A percentile compares a stretch with the other conserved stretches of the same genome.
Conservation (phyloP, 1,284 basidiomycete species). For the Cystobasidium slooffiae region DNA sequence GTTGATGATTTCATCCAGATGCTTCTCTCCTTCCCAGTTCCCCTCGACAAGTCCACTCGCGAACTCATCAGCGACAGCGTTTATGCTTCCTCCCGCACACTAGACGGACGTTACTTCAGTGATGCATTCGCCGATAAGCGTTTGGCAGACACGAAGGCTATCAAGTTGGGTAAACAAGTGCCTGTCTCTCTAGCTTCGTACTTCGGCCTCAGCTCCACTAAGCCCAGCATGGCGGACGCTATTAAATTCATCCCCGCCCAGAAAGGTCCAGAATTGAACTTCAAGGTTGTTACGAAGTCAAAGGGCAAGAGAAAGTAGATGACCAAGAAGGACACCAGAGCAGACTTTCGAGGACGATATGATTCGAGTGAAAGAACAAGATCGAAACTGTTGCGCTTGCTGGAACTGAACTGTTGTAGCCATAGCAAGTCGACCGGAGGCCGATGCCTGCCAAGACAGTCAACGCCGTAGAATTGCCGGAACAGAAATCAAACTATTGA, state of each 20-base stretch:
- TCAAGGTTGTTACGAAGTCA: slow-evolving; percentile 50
- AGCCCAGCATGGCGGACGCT: slow-evolving; percentile 47
- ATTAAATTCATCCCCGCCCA: slow-evolving; percentile 44
- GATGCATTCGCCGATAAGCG: slow-evolving; percentile 51
- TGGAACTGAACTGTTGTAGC: too few relatives aligned
- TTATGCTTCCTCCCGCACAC: slow-evolving; percentile 88
- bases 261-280: slow-evolving; percentile 49
- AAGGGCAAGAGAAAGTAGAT: slow-evolving; percentile 49
- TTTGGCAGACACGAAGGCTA: slow-evolving; percentile 48
- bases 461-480: too few relatives aligned
- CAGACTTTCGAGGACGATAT: background rate
- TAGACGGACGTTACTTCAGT: slow-evolving; percentile 87
- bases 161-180: slow-evolving; percentile 31
- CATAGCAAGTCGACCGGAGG: too few relatives aligned
- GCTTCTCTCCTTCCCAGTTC: slow-evolving; percentile 77
- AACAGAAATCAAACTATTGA: too few relatives aligned
- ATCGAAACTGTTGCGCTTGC: too few relatives aligned
- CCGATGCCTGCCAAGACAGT: too few relatives aligned
- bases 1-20: slow-evolving; percentile 93
- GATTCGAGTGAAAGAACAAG: too few relatives aligned
- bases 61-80: slow-evolving; percentile 86
- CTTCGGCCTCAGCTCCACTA: background rate
- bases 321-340: background rate
- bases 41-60: slow-evolving; percentile 72
- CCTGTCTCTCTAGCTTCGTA: slow-evolving; percentile 16